phyloP scores from a whole-genome alignment of 306 rosid genomes.

The Glycine tomentella region DNA sequence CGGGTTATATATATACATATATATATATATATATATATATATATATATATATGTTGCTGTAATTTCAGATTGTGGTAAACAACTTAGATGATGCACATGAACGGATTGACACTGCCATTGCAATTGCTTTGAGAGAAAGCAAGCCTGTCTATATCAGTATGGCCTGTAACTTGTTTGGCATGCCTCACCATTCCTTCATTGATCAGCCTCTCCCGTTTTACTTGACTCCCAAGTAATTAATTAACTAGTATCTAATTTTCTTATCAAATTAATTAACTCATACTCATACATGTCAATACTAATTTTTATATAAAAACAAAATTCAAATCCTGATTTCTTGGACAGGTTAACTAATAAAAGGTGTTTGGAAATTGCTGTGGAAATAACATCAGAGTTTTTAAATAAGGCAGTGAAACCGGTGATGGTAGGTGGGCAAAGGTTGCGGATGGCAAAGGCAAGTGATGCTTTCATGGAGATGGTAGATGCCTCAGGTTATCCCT shows the following conservation, averaged over 20 bases:
- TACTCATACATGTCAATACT: background rate
- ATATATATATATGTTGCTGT: too few species aligned
- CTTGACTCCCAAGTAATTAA: conserved; percentile 27
- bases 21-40: too few species aligned
- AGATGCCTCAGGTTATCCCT: conserved; percentile 33
- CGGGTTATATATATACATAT: too few species aligned
- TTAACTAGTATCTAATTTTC: background rate
- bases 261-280: background rate
- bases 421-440: conserved; percentile 34
- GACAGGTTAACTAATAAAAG: background rate
- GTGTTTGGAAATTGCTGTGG: conserved; percentile 41
- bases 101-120: conserved; percentile 38
- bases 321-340: background rate
- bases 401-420: conserved; percentile 39
- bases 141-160: conserved; percentile 48
- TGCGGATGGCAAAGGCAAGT: conserved; percentile 26
- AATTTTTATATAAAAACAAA: too few species aligned
- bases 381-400: conserved; percentile 9
- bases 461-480: conserved; percentile 35
- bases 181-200: conserved; percentile 42
- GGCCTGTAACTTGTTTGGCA: conserved; percentile 22
- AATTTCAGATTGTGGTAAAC: too few species aligned
- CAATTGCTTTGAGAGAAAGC: conserved; percentile 39
- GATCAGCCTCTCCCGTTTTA: conserved; percentile 4
- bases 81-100: too few species aligned